Base-by-base conservation (phyloP, 805 yeast genomes). In the Metschnikowia lunata region DNA sequence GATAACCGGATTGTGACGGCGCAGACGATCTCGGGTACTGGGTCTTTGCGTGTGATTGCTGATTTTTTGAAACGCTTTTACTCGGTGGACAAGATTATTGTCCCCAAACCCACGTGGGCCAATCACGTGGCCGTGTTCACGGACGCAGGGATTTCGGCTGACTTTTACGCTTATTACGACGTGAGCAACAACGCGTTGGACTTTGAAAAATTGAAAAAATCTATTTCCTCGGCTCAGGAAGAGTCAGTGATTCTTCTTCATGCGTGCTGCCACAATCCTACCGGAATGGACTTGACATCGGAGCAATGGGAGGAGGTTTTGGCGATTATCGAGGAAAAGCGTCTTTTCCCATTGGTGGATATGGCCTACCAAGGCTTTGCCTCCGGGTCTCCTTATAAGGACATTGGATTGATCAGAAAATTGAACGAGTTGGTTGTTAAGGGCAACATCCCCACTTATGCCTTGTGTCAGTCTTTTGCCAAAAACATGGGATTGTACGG, bases 251-350 rank as follows among this genome's bases (percentile, higher is more conserved):
- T 89, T 18, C 73, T 90, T 45, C 76, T 90, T 48, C 98, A 90
- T 66, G 96, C 96, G 8, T 89, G 97, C 63, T 93, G 97, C 59
- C 97, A 90, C 72, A 91, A 90, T 73, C 98, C 98, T 43, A 91
- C 97, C 14, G 98, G 97, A 52, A 81, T 90, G 63, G 97, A 90
- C 62, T 93, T 95, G 49, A 80, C 88, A 13, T 66, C 69, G 26
- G 86, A 80, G 51, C 88, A 90, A 62, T 89, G 96, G 97, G 73
- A 76, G 49, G 67, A 76, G 62, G 86, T 91, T 33, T 72, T 86
- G 56, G 79, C 82, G 39, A 79, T 83, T 30, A 61, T 86, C 34
- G 67, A 76, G 55, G 63, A 71, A 39, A 78, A 79, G 61, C 69
- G 75, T 36, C 77, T 87, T 57, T 76, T 85, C 64, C 95, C 96